Evolutionary conservation across 1,284 basidiomycete species (phyloP), one percentile per base, ranked within the genome.

Genomic region (Microbotryomycetes sp.): DNA sequence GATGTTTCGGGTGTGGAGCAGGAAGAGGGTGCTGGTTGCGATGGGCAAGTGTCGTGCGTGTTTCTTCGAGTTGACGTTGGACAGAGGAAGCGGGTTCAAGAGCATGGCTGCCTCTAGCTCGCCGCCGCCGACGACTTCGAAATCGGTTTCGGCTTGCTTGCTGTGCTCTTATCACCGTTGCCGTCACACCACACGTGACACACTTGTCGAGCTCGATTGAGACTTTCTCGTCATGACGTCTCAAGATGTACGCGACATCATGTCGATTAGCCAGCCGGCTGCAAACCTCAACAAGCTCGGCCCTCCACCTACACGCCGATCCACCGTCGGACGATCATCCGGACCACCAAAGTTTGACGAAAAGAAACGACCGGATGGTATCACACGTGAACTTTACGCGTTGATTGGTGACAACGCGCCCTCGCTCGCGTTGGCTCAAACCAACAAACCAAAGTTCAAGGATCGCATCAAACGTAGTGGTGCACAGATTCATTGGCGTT

Each of bases 331-430:
- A 51, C 63, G 48, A 12, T 32, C 60, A 6, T 51, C 47, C 16
- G 65, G 60, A 2, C 65, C 67, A 22, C 65, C 60, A 6, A 45
- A 57, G 16, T 60, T 54, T 28, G 30, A 32, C n/a, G 50, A 9
- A 12, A 31, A 26, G 9, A 62, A 66, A 46, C 66, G 69, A 75
- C 88, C 87, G 1, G 89, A 92, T 32, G 94, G 93, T 26, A 94
- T 97, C 68, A 87, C 91, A 0, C 81, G 92, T 67, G 93, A 97
- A 76, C 81, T 98, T 3, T 97, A 89, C 76, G 86, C 89, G 0
- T 83, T 98, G 63, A 94, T 98, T 67, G 96, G 94, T 22, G 86
- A 91, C 69, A 89, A 90, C 59, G 59, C 65, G 29, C 70, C 70
- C 59, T 59, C 76, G 28, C 68, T 84, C 0, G 82, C 85, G 22